These are phyloP conservation scores for Pseudozyma tsukubaensis DNA, from an alignment of 1,284 basidiomycete species.

Conservation along the genomic window DNA sequence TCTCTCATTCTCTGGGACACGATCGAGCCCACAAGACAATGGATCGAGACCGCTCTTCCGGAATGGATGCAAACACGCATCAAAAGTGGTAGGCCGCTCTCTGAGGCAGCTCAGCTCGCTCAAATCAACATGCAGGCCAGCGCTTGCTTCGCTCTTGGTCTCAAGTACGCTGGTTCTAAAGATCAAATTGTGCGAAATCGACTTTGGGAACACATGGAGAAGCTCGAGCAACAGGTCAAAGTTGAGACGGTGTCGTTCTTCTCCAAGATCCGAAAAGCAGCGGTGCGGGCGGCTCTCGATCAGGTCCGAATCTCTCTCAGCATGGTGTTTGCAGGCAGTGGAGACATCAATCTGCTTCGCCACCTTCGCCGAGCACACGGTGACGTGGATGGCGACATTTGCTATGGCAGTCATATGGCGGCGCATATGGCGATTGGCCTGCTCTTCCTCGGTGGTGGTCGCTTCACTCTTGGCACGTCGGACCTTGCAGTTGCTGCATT, in stretches of 20 bases:
- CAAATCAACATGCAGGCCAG: slow-evolving; percentile 73
- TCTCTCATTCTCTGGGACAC: slow-evolving; percentile 88
- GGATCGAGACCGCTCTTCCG: slow-evolving; percentile 83
- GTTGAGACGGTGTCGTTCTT: slow-evolving; percentile 60
- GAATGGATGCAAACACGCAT: slow-evolving; percentile 74
- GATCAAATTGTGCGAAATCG: slow-evolving; percentile 79
- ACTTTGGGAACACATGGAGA: slow-evolving; percentile 83
- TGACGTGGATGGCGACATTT: slow-evolving; percentile 74
- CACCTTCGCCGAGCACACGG: slow-evolving; percentile 91
- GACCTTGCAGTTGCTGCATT: slow-evolving; percentile 90
- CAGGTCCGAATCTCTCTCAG: slow-evolving; percentile 85
- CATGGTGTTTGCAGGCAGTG: slow-evolving; percentile 95
- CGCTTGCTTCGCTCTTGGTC: slow-evolving; percentile 87
- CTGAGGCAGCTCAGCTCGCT: slow-evolving; percentile 54
- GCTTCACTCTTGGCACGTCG: slow-evolving; percentile 90
- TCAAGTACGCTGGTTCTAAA: slow-evolving; percentile 85
- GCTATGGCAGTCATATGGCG: slow-evolving; percentile 90
- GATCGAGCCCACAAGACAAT: slow-evolving; percentile 79
- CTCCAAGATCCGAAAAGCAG: slow-evolving; percentile 73
- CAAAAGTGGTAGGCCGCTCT: slow-evolving; percentile 66
- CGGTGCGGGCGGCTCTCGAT: slow-evolving; percentile 88
- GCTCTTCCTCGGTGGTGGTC: slow-evolving; percentile 91
- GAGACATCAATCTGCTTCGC: slow-evolving; percentile 88
- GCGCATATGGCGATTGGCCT: slow-evolving; percentile 91
- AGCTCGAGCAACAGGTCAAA: slow-evolving; percentile 73